A percentile compares a stretch with the other conserved stretches of the same genome.
Conservation (phyloP, 2,329 filamentous ascomycete species). For the Fusarium chuoi region DNA sequence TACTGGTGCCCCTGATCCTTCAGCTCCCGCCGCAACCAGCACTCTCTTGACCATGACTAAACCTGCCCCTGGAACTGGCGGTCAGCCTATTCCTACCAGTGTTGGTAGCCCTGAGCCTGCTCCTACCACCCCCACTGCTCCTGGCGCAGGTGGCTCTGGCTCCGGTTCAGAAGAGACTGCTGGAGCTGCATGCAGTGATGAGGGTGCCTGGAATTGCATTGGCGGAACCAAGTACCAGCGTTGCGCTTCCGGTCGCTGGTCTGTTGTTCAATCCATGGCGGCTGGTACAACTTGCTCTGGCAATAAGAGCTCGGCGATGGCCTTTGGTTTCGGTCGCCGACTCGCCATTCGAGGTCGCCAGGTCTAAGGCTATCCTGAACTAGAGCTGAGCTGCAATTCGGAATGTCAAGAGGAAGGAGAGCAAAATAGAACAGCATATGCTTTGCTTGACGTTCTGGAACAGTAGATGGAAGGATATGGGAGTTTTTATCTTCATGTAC, state of each 20-base stretch:
- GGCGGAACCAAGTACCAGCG: slow-evolving; percentile 67
- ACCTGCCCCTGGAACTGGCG: slow-evolving; percentile 28
- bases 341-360: slow-evolving; percentile 28
- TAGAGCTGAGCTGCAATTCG: background rate
- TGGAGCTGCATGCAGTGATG: slow-evolving; percentile 59
- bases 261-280: slow-evolving; percentile 59
- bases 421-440: slow-evolving; percentile 3
- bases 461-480: slow-evolving; percentile 10
- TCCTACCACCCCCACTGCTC: slow-evolving; percentile 23
- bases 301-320: slow-evolving; percentile 43
- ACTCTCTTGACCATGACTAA: slow-evolving; percentile 42
- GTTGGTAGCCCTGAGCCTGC: slow-evolving; percentile 22
- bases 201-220: slow-evolving; percentile 70
- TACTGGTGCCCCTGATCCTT: slow-evolving; percentile 37
- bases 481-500: slow-evolving; percentile 33
- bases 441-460: slow-evolving; percentile 15
- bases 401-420: slow-evolving; percentile 17
- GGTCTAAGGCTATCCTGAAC: slow-evolving; percentile 17
- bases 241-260: slow-evolving; percentile 69
- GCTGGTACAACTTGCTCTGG: slow-evolving; percentile 62
- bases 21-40: slow-evolving; percentile 30
- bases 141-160: slow-evolving; percentile 37
- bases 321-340: slow-evolving; percentile 31
- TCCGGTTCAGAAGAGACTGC: slow-evolving; percentile 47
- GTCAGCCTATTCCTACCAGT: slow-evolving; percentile 19